Evolutionary conservation across 2,329 filamentous ascomycete species (phyloP).

Genomic region (Sphaerulina populicola): DNA sequence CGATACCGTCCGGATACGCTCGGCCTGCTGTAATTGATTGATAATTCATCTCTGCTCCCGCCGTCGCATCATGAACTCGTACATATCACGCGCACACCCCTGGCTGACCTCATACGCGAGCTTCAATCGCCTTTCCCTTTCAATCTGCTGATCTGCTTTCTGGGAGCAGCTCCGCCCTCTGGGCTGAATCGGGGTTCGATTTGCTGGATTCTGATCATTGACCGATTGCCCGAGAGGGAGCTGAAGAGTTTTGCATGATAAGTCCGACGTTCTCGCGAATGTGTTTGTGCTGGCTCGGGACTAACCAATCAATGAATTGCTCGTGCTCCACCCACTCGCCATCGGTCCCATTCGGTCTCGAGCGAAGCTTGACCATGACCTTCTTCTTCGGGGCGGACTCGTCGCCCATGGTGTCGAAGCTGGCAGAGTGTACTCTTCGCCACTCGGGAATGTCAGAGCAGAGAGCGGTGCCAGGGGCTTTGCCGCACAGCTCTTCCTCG

Average conservation of each 20-base stretch:
- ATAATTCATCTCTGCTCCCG: too few relatives aligned
- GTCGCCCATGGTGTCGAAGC: conserved; percentile 23
- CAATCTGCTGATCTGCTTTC: background rate
- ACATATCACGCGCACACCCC: too few relatives aligned
- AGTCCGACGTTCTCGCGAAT: conserved; percentile 3
- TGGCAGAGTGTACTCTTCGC: conserved; percentile 24
- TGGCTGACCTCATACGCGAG: background rate
- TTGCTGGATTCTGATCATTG: background rate
- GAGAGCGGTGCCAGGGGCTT: conserved; percentile 7
- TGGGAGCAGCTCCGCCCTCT: background rate
- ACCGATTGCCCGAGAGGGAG: conserved; percentile 1
- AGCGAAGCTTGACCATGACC: conserved; percentile 19
- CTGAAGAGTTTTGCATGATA: background rate
- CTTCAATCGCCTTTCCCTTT: background rate
- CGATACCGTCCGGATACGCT: too few relatives aligned
- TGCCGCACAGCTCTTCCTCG: conserved; percentile 23
- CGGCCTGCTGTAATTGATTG: too few relatives aligned
- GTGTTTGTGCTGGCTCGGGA: conserved; percentile 9
- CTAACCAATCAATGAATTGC: conserved; percentile 22
- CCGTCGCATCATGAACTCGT: too few relatives aligned
- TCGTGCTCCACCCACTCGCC: conserved; percentile 26
- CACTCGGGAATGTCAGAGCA: conserved; percentile 29
- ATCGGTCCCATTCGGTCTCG: conserved; percentile 27
- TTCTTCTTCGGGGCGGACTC: conserved; percentile 10
- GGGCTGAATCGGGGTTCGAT: background rate